Conservation (phyloP, 257 asterid species). For the Gentiana macrophylla region DNA sequence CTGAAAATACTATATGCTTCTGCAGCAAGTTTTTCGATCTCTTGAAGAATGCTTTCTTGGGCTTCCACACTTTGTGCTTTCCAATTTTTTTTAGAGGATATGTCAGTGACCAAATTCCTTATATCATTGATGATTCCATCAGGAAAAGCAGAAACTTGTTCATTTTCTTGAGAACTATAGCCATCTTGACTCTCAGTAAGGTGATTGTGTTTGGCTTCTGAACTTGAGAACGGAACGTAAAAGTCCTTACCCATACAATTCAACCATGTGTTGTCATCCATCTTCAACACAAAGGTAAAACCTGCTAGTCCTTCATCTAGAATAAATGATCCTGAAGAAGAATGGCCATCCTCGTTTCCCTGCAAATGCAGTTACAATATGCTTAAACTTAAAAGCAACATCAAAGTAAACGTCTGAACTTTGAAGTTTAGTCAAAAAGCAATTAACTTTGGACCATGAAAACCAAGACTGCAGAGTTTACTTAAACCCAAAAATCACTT, state of each 20-base stretch:
- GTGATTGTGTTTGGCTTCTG: slow-evolving; percentile 15
- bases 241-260: slow-evolving; percentile 70
- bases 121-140: slow-evolving; percentile 75
- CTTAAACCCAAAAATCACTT: too few relatives aligned
- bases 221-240: slow-evolving; percentile 47
- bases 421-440: too few relatives aligned
- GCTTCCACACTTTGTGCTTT: slow-evolving; percentile 51
- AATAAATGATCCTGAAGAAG: slow-evolving; percentile 56
- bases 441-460: too few relatives aligned
- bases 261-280: slow-evolving; percentile 66
- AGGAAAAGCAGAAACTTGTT: slow-evolving; percentile 33
- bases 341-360: slow-evolving; percentile 43
- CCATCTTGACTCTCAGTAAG: slow-evolving; percentile 19
- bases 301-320: slow-evolving; percentile 48
- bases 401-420: neutral
- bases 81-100: slow-evolving; percentile 52
- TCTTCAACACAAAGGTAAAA: slow-evolving; percentile 76
- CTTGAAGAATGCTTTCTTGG: slow-evolving; percentile 87
- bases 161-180: slow-evolving; percentile 23
- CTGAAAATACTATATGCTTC: slow-evolving; percentile 94
- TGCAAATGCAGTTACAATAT: slow-evolving; percentile 27
- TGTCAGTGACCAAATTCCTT: slow-evolving; percentile 55
- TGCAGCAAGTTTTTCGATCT: slow-evolving; percentile 97
- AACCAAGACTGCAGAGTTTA: too few relatives aligned
- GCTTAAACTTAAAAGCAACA: slow-evolving; percentile 19